Base-by-base conservation (phyloP, 2,329 filamentous ascomycete species). In the Rugonectria rugulosa region DNA sequence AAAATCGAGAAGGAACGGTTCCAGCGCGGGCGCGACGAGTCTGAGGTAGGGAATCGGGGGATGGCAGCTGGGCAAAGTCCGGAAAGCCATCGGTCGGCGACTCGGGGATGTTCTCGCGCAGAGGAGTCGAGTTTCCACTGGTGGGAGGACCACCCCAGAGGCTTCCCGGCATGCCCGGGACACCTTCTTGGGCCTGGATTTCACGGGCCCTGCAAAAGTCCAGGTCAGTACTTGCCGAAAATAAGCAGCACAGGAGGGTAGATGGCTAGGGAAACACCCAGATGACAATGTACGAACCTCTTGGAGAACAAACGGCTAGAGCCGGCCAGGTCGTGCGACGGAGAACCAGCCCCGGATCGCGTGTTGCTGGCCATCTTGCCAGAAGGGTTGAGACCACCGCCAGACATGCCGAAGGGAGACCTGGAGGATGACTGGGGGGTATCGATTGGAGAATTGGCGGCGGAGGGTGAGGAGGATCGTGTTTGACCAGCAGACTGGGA, bases 51-150 rank as follows among this genome's bases (percentile, higher is more conserved):
- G 80, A 82, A 61, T 88, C 84, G 62, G 89, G 84, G 8, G 88
- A 82, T 36, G 89, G 83, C 36, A 90, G 82, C 66, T 88, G 86
- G 61, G 89, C 84, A 72, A 97, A 92, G 74, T 97, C 93, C 55
- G 95, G 93, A 68, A 98, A 98, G 65, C 91, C 94, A 78, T 97
- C 94, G 63, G 90, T 95, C 26, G 95, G 95, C 29, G 94, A 97
- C 77, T 99, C 95, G 61, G 94, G 93, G 59, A 99, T 98, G 63
- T 94, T 97, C 79, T 98, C 95, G 70, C 95, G 91, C 46, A 99
- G 84, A 65, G 95, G 95, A 36, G 94, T 97, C 17, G 94, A 97
- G 75, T 97, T 94, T 63, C 94, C 95, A 73, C 94, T 97, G 52
- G 94, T 97, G 43, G 95, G 94, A 63, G 95, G 94, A 10, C 95